Conservation (phyloP, 305 asterid species). For the Solanum hybrid region DNA sequence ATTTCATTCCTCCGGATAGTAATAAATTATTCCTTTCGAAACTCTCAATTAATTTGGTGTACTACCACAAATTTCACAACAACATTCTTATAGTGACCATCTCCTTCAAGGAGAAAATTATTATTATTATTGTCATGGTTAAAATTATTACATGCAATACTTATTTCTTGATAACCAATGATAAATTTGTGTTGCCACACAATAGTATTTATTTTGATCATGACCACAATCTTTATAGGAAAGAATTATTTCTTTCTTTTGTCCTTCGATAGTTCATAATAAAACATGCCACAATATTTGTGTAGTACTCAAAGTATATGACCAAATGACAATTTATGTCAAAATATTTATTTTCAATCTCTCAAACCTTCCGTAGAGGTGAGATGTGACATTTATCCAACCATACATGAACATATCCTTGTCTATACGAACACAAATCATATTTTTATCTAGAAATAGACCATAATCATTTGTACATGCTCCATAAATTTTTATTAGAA, state of each 20-base stretch:
- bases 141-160: neutral
- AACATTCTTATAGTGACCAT: neutral
- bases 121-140: too few species aligned
- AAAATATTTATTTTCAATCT: too few species aligned
- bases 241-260: neutral
- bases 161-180: neutral
- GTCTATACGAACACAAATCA: neutral
- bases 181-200: neutral
- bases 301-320: neutral
- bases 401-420: too few species aligned
- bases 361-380: too few species aligned
- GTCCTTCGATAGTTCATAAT: neutral
- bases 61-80: neutral
- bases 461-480: too few species aligned
- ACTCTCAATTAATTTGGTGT: neutral
- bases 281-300: neutral
- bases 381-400: too few species aligned
- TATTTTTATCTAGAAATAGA: too few species aligned
- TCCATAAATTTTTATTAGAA: too few species aligned
- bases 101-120: neutral
- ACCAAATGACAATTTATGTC: too few species aligned
- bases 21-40: too few species aligned
- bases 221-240: neutral
- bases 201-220: too few species aligned
- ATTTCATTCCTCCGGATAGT: neutral